phyloP scores from a whole-genome alignment of 768 basidiomycete species.

The Tylopilus vinaceipallidus region DNA sequence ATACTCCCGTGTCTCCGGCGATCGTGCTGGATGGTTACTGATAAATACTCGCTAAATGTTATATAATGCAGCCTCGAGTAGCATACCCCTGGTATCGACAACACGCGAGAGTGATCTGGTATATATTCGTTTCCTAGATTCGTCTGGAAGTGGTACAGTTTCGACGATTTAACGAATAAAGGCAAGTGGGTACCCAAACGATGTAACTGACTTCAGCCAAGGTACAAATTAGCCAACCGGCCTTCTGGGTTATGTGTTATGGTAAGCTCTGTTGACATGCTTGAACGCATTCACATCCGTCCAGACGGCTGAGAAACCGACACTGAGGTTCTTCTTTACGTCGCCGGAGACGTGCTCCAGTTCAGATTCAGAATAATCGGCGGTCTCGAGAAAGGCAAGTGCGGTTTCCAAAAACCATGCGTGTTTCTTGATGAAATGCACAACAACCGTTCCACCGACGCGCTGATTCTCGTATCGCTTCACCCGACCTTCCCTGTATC shows the following conservation, averaged over 20 bases:
- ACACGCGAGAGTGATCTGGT: not conserved
- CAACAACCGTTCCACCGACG: conserved; percentile 90
- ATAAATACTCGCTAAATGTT: not conserved
- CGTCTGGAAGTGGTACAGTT: conserved; percentile 8
- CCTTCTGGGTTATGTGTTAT: not conserved
- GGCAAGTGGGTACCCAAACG: not conserved
- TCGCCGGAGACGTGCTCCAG: conserved; percentile 14
- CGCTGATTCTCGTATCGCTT: conserved; percentile 64
- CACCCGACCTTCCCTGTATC: conserved; percentile 64
- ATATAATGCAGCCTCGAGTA: not conserved
- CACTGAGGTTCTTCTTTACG: conserved; percentile 8
- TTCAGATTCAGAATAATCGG: conserved; percentile 57
- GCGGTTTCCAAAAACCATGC: conserved; percentile 97
- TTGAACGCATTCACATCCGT: conserved; percentile 27
- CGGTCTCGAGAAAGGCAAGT: conserved; percentile 79
- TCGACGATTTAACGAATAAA: conserved; percentile 23
- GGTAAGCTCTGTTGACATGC: conserved; percentile 8
- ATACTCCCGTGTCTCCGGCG: conserved; percentile 9
- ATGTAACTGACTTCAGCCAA: not conserved
- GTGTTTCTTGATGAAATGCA: conserved; percentile 97
- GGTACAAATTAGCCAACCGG: not conserved
- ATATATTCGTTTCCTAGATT: conserved; percentile 6
- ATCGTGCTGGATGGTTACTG: conserved; percentile 27
- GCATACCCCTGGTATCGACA: too few relatives aligned
- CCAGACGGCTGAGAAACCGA: conserved; percentile 30